These are phyloP conservation scores for Phaeodactylum tricornutum DNA, from an alignment of 108 stramenopile genomes.

Conservation along the genomic window DNA sequence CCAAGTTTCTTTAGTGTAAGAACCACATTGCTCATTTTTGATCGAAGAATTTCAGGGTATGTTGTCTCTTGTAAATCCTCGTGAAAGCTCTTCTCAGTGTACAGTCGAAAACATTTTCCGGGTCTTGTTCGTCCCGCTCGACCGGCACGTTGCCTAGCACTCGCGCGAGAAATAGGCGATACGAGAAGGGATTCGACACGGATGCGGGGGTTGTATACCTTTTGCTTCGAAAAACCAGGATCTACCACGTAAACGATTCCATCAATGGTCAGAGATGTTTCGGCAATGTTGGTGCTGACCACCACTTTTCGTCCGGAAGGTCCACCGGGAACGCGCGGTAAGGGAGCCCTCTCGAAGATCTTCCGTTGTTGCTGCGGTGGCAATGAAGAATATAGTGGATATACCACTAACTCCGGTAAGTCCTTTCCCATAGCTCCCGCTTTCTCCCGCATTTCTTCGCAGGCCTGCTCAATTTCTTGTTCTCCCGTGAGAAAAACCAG, in stretches of 20 bases:
- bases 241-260: constrained; percentile 99
- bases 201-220: constrained; percentile 98
- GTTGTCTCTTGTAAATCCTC: constrained; percentile 97
- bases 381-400: constrained; percentile 96
- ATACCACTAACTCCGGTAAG: constrained; percentile 78
- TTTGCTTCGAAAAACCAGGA: constrained; percentile 99
- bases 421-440: constrained; percentile 50
- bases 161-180: constrained; percentile 94
- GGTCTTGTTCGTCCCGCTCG: constrained; percentile 98
- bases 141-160: constrained; percentile 89
- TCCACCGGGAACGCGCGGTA: constrained; percentile 86
- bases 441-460: constrained; percentile 82
- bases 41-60: constrained; percentile 96
- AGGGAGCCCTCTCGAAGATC: constrained; percentile 92
- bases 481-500: constrained; percentile 98
- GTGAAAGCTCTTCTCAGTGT: constrained; percentile 95
- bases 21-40: constrained; percentile 88
- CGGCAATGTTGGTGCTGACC: constrained; percentile 96
- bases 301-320: constrained; percentile 97
- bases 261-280: constrained; percentile 99
- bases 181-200: constrained; percentile 97
- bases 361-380: constrained; percentile 88
- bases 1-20: constrained; percentile 96
- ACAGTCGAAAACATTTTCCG: constrained; percentile 98
- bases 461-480: constrained; percentile 97